phyloP scores from a whole-genome alignment of 768 basidiomycete genomes.

The Candolleomyces eurysporus region DNA sequence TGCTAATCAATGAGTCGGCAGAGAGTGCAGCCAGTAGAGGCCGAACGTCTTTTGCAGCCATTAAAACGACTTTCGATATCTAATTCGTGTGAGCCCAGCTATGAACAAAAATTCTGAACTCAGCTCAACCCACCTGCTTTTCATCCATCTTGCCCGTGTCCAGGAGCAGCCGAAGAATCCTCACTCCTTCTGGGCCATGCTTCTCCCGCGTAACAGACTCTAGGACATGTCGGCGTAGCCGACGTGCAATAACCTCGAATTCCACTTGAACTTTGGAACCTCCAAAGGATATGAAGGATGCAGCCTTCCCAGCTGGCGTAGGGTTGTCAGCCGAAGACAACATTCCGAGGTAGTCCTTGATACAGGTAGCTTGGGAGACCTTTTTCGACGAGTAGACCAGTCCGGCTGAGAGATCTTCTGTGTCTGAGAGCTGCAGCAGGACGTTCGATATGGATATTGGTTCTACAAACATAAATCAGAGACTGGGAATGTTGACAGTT shows the following conservation, averaged over 20 bases:
- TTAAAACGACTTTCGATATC: slow-evolving; percentile 93
- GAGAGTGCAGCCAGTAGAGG: slow-evolving; percentile 77
- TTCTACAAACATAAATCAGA: slow-evolving; percentile 36
- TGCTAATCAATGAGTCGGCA: slow-evolving; percentile 78
- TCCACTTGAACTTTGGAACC: slow-evolving; percentile 78
- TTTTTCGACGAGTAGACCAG: slow-evolving; percentile 57
- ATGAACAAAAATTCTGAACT: not conserved
- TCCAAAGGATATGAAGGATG: slow-evolving; percentile 68
- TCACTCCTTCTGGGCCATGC: slow-evolving; percentile 79
- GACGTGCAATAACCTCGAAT: slow-evolving; percentile 67
- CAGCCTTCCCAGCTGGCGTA: slow-evolving; percentile 62
- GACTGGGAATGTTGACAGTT: not conserved
- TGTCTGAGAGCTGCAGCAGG: slow-evolving; percentile 60
- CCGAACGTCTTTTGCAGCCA: slow-evolving; percentile 84
- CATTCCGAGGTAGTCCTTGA: slow-evolving; percentile 82
- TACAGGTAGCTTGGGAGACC: slow-evolving; percentile 52
- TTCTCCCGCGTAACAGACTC: slow-evolving; percentile 81
- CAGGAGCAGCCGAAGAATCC: slow-evolving; percentile 75
- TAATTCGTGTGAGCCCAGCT: slow-evolving; percentile 26
- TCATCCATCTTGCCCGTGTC: slow-evolving; percentile 92
- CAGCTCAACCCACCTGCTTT: slow-evolving; percentile 68
- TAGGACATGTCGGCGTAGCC: slow-evolving; percentile 67
- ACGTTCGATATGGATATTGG: slow-evolving; percentile 67
- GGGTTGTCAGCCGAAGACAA: slow-evolving; percentile 83
- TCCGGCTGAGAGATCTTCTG: slow-evolving; percentile 58